Conservation (phyloP, 768 basidiomycete genomes). For the Hortiboletus campestris region DNA sequence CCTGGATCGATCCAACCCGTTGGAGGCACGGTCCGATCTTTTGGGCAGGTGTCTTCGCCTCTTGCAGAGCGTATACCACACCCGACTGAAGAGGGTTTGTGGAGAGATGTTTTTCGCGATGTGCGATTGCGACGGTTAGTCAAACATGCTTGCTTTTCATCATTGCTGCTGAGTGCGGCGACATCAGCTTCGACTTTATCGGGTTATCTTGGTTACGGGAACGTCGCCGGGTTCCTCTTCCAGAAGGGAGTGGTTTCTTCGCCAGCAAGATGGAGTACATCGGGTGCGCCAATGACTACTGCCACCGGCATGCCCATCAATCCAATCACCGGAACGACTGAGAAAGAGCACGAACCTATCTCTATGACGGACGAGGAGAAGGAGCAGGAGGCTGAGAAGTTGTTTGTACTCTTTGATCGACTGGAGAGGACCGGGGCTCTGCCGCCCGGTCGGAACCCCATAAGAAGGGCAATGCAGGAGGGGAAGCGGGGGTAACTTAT, state of each 20-base stretch:
- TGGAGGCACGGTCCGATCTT: constrained; percentile 71
- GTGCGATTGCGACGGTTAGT: constrained; percentile 71
- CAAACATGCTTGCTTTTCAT: background rate
- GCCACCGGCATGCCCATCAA: constrained; percentile 54
- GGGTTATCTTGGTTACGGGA: constrained; percentile 89
- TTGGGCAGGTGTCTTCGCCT: constrained; percentile 81
- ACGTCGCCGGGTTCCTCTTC: constrained; percentile 92
- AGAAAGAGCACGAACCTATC: constrained; percentile 36
- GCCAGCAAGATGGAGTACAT: constrained; percentile 39
- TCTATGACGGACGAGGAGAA: constrained; percentile 96
- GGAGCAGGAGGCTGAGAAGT: constrained; percentile 86
- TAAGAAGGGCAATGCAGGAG: constrained; percentile 61
- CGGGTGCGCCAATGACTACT: constrained; percentile 35
- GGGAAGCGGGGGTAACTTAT: constrained; percentile 10
- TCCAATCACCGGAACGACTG: constrained; percentile 81
- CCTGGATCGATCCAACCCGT: constrained; percentile 72
- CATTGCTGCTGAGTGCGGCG: background rate
- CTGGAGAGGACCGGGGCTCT: constrained; percentile 75
- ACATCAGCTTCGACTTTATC: constrained; percentile 62
- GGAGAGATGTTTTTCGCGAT: constrained; percentile 88
- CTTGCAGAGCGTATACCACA: constrained; percentile 70
- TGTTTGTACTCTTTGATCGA: constrained; percentile 89
- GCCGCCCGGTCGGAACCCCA: constrained; percentile 63
- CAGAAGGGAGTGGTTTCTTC: constrained; percentile 79
- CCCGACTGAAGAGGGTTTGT: constrained; percentile 66